Evolutionary conservation across 148 eudicot genomes (phyloP), one percentile per base, ranked within the genome.

Genomic region (Chenopodium berlandieri): DNA sequence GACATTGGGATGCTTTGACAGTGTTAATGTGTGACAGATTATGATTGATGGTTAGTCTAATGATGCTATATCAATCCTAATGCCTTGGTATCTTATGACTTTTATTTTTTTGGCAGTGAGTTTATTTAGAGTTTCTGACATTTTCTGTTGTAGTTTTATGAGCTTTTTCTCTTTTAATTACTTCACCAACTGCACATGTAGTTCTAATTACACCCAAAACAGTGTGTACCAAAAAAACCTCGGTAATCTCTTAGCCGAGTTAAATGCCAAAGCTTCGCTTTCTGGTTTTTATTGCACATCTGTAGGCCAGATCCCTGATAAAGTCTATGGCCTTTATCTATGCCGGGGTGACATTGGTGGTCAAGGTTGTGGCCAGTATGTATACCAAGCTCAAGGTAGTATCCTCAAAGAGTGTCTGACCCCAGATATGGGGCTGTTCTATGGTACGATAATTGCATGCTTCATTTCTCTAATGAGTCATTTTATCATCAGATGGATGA

Each of bases 361-460:
- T 68, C 27, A 44, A 27, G 69, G 54, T n/a, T 83, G 85, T 48
- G 46, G n/a, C 20, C 25, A 22, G 19, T 83, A 82, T 23, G 68
- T 79, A 31, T 68, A 79, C 31, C 6, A 58, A 52, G 82, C 85
- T 4, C 72, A 68, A 1, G 25, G n/a, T n/a, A 31, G 14, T 23
- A 71, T 82, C 65, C 30, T 64, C 16, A 74, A 78, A 2, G 40
- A 66, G 5, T 83, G 79, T 20, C 78, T 75, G 13, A 19, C 27
- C 73, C 31, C 74, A 58, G 63, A 70, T 37, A 6, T n/a, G 27
- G 22, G 22, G 82, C 82, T 2, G 40, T 78, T 27, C 23, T 74
- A 79, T 74, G 80, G 76, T 74, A 22, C 50, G 83, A 58, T 14
- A 60, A 84, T 64, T 80, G 86, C 75, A 67, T 84, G 81, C 80